A percentile compares a stretch with the other conserved stretches of the same genome.
phyloP scores from a whole-genome alignment of 768 basidiomycete species.

The Tylopilus subfusipes region DNA sequence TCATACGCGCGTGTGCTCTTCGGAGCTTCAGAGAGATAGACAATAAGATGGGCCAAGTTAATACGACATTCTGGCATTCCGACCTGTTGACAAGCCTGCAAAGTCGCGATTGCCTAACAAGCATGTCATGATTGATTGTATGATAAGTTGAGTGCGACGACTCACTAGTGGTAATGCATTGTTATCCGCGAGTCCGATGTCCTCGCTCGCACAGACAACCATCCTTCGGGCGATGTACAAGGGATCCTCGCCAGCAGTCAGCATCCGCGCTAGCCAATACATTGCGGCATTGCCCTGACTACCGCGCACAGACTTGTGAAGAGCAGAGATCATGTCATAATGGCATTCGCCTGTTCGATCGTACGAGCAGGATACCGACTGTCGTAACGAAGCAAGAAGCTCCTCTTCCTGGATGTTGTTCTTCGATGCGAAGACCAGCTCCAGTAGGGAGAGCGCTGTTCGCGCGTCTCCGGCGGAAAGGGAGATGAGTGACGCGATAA shows the following conservation, averaged over 20 bases:
- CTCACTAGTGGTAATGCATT: conserved; percentile 71
- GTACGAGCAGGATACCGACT: conserved; percentile 63
- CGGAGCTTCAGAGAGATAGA: conserved; percentile 77
- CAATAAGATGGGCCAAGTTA: conserved; percentile 72
- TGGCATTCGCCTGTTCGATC: conserved; percentile 73
- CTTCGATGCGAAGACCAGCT: conserved; percentile 55
- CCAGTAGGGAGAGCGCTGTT: conserved; percentile 73
- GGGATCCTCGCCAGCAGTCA: conserved; percentile 77
- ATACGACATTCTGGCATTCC: conserved; percentile 85
- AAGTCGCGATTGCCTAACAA: conserved; percentile 53
- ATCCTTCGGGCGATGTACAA: conserved; percentile 70
- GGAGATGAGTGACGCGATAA: conserved; percentile 49
- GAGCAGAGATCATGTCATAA: conserved; percentile 80
- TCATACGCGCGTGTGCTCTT: conserved; percentile 80
- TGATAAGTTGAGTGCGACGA: not conserved
- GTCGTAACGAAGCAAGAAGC: conserved; percentile 55
- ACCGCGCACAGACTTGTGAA: conserved; percentile 82
- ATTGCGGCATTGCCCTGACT: conserved; percentile 73
- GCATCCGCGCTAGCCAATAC: conserved; percentile 88
- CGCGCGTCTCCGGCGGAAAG: conserved; percentile 70
- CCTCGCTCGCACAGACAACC: conserved; percentile 81
- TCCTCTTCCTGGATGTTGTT: conserved; percentile 39
- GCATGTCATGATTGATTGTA: conserved; percentile 7
- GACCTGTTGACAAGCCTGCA: conserved; percentile 62
- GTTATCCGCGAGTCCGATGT: conserved; percentile 76